These are phyloP conservation scores for Pouteria campechiana DNA, from an alignment of 179 eudicot genomes.

Conservation along the genomic window DNA sequence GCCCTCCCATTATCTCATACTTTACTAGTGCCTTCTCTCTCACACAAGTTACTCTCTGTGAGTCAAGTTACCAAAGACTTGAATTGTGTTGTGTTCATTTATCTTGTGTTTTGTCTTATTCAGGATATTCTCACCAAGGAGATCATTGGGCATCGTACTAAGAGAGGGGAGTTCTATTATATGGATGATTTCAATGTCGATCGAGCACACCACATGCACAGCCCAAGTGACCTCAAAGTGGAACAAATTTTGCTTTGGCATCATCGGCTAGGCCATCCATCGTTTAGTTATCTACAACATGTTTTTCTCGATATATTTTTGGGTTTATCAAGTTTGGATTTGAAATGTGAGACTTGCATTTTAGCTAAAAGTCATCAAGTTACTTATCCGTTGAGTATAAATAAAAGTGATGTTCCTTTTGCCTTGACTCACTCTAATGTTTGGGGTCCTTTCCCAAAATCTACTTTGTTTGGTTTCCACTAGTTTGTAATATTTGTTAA, in stretches of 20 bases:
- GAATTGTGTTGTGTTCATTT: background rate
- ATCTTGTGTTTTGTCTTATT: background rate
- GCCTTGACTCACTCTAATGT: background rate
- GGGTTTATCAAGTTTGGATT: background rate
- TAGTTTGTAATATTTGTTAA: no score
- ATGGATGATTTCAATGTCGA: background rate
- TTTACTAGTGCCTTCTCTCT: background rate
- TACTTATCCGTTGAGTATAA: background rate
- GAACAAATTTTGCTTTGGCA: background rate
- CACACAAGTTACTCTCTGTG: no score
- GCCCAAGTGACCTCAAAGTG: no score
- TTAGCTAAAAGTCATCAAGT: background rate
- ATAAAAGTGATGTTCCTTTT: conserved; percentile 1
- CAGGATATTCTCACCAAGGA: no score
- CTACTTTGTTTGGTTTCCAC: no score
- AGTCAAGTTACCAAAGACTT: background rate
- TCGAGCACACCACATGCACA: background rate
- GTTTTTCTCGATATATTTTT: background rate
- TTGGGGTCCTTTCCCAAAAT: no score
- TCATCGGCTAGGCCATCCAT: background rate
- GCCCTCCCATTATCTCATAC: background rate
- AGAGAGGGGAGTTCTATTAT: background rate
- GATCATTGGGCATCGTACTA: conserved; percentile 3
- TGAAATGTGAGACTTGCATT: conserved; percentile 1
- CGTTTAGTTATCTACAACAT: no score